phyloP scores from a whole-genome alignment of 2,329 filamentous ascomycete species.

The Shiraia sp. region DNA sequence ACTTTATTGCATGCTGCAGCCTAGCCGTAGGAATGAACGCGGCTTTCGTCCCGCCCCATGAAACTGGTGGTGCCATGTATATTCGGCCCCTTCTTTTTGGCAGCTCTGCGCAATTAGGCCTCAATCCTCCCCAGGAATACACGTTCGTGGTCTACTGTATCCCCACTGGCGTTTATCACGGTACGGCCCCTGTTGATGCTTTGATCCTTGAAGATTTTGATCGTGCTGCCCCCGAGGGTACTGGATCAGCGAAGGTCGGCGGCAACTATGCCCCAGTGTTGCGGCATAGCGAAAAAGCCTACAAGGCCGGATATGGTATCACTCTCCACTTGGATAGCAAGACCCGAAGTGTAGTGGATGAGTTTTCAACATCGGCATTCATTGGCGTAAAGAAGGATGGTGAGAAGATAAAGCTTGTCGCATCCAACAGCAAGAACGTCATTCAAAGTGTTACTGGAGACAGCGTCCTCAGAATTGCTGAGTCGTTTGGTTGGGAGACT shows the following conservation, averaged over 20 bases:
- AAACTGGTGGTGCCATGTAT: constrained; percentile 89
- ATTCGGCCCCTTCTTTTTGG: constrained; percentile 88
- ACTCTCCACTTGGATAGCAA: constrained; percentile 90
- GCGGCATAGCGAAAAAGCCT: constrained; percentile 81
- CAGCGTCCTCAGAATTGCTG: constrained; percentile 75
- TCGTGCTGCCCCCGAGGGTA: constrained; percentile 87
- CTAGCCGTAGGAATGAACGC: constrained; percentile 87
- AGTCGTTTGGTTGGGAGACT: constrained; percentile 79
- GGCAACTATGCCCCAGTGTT: constrained; percentile 96
- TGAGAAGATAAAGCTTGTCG: constrained; percentile 70
- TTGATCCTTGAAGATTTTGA: constrained; percentile 93
- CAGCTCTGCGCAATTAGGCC: constrained; percentile 80
- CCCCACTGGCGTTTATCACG: constrained; percentile 93
- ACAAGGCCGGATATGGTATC: constrained; percentile 82
- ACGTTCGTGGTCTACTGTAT: constrained; percentile 88
- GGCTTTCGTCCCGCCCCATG: constrained; percentile 86
- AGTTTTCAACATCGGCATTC: constrained; percentile 95
- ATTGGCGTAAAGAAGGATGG: constrained; percentile 73
- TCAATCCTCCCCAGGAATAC: constrained; percentile 89
- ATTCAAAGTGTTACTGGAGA: constrained; percentile 87
- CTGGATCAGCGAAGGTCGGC: constrained; percentile 88
- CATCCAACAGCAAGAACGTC: constrained; percentile 85
- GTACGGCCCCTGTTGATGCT: constrained; percentile 81
- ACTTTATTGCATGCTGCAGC: constrained; percentile 76
- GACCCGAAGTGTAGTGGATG: constrained; percentile 82